A percentile compares a stretch with the other conserved stretches of the same genome.
phyloP scores from a whole-genome alignment of 2,329 filamentous ascomycete genomes.

The Exophiala sideris region DNA sequence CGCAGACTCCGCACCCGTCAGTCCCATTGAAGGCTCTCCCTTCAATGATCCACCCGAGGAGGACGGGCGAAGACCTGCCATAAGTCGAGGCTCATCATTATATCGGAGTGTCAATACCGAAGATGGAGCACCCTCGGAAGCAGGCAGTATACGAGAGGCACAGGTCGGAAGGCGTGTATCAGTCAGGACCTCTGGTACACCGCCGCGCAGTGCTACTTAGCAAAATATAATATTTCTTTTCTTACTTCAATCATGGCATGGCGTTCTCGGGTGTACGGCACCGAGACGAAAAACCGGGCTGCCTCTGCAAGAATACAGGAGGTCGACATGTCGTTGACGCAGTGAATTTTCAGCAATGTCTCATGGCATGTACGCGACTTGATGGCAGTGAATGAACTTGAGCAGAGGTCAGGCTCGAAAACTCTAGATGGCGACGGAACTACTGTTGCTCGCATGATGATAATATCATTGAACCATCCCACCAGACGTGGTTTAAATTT shows the following conservation, averaged over 20 bases:
- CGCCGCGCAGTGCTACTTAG: neutral
- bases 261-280: neutral
- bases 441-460: no score
- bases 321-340: no score
- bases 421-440: no score
- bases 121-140: constrained; percentile 19
- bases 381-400: no score
- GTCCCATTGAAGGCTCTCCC: constrained; percentile 25
- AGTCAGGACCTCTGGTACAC: constrained; percentile 7
- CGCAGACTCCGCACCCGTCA: constrained; percentile 24
- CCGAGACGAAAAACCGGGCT: no score
- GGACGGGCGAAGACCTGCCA: constrained; percentile 3
- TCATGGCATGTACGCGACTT: no score
- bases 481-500: no score
- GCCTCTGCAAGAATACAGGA: no score
- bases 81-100: constrained; percentile 24
- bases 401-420: no score
- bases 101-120: constrained; percentile 22
- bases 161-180: constrained; percentile 25
- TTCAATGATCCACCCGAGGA: constrained; percentile 27
- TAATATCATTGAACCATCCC: no score
- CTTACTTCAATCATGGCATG: constrained; percentile 1
- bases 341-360: no score
- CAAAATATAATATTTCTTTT: neutral
- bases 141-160: constrained; percentile 25